A percentile compares a stretch with the other conserved stretches of the same genome.
These are phyloP conservation scores for Liquidambar formosana DNA, from an alignment of 164 flowering plant genomes.

Conservation along the genomic window DNA sequence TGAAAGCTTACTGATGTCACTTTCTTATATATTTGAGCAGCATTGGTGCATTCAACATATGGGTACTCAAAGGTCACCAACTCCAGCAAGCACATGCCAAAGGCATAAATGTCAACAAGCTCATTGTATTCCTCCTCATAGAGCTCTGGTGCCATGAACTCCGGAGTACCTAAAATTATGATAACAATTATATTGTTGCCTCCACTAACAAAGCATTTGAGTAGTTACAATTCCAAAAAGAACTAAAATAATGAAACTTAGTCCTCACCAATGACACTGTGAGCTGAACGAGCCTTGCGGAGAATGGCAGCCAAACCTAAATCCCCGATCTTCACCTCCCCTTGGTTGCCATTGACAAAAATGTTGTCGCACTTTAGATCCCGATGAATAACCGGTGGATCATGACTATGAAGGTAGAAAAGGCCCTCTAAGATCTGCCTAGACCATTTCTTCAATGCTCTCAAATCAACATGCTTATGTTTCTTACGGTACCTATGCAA, in stretches of 20 bases:
- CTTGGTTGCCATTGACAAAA: conserved; percentile 95
- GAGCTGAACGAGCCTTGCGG: conserved; percentile 76
- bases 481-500: conserved; percentile 77
- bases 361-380: conserved; percentile 95
- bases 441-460: conserved; percentile 97
- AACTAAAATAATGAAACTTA: not conserved
- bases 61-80: conserved; percentile 95
- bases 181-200: not conserved
- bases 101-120: conserved; percentile 97
- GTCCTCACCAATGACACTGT: conserved; percentile 81
- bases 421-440: conserved; percentile 94
- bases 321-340: conserved; percentile 94
- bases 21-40: conserved; percentile 97
- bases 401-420: conserved; percentile 81
- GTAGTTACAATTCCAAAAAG: not conserved
- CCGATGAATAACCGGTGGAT: conserved; percentile 90
- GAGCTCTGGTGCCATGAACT: conserved; percentile 99
- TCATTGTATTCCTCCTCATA: conserved; percentile 97
- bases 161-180: conserved; percentile 72
- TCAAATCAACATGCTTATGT: conserved; percentile 87
- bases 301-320: conserved; percentile 89
- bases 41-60: conserved; percentile 86
- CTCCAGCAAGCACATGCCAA: conserved; percentile 97
- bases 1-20: conserved; percentile 67
- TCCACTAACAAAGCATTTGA: conserved; percentile 4